A percentile compares a stretch with the other conserved stretches of the same genome.
phyloP scores from a whole-genome alignment of 352 stramenopile species.

The Globisporangium sylvaticum region DNA sequence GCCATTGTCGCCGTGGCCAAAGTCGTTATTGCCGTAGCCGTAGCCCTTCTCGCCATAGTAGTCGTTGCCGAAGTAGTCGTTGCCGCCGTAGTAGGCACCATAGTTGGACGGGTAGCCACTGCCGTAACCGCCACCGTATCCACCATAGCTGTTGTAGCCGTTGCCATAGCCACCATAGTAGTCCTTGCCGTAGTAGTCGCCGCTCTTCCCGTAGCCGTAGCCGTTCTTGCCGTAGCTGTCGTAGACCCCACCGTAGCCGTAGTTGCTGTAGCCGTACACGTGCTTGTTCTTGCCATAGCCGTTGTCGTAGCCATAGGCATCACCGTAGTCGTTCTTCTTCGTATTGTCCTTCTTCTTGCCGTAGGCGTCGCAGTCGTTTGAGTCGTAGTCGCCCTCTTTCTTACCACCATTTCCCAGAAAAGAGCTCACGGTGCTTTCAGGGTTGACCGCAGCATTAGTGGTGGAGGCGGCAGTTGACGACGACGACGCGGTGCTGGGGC shows the following conservation, averaged over 20 bases:
- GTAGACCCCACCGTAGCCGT: not conserved
- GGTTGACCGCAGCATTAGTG: no score
- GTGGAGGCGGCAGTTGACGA: no score
- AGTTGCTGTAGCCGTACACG: not conserved
- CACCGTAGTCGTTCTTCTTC: not conserved
- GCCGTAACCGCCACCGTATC: not conserved
- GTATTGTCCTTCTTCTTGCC: not conserved
- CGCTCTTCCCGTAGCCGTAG: slow-evolving; percentile 4
- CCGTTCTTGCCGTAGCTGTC: no score
- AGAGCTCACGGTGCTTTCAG: no score
- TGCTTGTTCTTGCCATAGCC: not conserved
- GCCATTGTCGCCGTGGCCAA: not conserved
- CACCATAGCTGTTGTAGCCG: not conserved
- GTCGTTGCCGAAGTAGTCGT: slow-evolving; percentile 15
- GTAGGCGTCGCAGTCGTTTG: not conserved
- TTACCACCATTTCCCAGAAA: no score
- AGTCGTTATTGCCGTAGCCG: not conserved
- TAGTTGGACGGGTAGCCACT: no score
- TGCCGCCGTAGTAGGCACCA: not conserved
- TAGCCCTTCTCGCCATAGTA: not conserved
- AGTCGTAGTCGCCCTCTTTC: not conserved
- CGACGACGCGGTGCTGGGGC: no score
- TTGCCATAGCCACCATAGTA: not conserved
- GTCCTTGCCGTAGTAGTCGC: slow-evolving; percentile 6
- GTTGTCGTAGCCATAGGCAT: no score